Percentiles rank a stretch among this genome's conserved stretches.
Evolutionary conservation across 2,329 filamentous ascomycete genomes (phyloP).

Genomic region (Trichoderma semiorbis): DNA sequence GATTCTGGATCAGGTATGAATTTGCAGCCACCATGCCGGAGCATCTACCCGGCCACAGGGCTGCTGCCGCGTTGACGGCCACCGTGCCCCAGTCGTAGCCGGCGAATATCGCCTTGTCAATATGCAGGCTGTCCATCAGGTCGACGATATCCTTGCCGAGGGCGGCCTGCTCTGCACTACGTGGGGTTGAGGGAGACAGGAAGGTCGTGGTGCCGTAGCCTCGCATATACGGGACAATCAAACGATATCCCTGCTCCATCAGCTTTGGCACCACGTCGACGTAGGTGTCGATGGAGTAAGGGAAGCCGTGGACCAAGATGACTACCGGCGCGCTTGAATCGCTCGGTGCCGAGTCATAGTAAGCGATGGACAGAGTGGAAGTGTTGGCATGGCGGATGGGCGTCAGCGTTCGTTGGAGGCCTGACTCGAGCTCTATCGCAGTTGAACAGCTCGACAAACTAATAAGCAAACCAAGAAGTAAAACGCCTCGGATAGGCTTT

Average conservation of each 20-base stretch:
- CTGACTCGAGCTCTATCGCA: background rate
- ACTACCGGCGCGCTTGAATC: constrained; percentile 19
- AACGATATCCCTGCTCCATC: constrained; percentile 22
- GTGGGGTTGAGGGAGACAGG: constrained; percentile 21
- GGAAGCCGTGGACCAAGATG: constrained; percentile 28
- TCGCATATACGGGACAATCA: constrained; percentile 29
- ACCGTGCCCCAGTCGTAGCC: constrained; percentile 31
- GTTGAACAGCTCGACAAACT: background rate
- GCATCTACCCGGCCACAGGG: constrained; percentile 28
- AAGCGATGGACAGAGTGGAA: constrained; percentile 19
- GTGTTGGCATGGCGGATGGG: constrained; percentile 18
- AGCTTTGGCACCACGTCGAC: constrained; percentile 25
- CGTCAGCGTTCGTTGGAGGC: background rate
- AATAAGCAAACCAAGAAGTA: background rate
- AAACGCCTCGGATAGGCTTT: background rate
- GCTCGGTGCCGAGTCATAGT: constrained; percentile 21
- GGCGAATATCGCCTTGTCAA: constrained; percentile 26
- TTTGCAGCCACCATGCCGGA: constrained; percentile 27
- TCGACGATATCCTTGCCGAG: constrained; percentile 27
- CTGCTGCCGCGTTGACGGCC: constrained; percentile 25
- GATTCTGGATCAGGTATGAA: constrained; percentile 20
- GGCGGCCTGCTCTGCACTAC: constrained; percentile 28
- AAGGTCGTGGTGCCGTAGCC: constrained; percentile 28
- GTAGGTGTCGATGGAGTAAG: constrained; percentile 28
- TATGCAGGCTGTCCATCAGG: constrained; percentile 26